phyloP scores from a whole-genome alignment of 768 basidiomycete genomes.

The Holtermanniella nyarrowii region DNA sequence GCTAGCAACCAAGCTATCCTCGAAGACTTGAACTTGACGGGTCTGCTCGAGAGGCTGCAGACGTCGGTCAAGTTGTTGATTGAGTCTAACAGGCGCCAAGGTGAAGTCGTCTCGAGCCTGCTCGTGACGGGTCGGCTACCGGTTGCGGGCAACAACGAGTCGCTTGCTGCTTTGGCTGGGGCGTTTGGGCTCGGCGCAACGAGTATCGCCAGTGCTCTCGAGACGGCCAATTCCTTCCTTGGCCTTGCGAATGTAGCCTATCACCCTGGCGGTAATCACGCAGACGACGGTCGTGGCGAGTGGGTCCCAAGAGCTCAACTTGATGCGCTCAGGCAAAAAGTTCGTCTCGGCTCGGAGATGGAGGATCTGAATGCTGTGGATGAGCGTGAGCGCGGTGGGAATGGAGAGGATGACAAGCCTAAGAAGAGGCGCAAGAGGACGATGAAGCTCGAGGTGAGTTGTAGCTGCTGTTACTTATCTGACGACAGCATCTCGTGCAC shows the following conservation, averaged over 20 bases:
- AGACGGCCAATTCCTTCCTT: neutral
- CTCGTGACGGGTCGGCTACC: neutral
- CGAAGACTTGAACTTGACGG: slow-evolving; percentile 12
- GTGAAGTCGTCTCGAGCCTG: slow-evolving; percentile 13
- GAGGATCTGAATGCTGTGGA: neutral
- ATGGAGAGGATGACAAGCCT: neutral
- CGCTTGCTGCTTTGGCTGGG: neutral
- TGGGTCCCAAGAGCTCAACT: neutral
- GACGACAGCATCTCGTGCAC: slow-evolving; percentile 29
- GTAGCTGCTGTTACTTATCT: neutral
- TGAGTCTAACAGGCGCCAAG: slow-evolving; percentile 13
- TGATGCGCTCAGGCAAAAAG: neutral
- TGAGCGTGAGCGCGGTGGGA: neutral
- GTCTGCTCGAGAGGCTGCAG: slow-evolving; percentile 9
- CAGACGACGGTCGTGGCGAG: neutral
- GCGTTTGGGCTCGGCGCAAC: neutral
- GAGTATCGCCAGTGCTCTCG: neutral
- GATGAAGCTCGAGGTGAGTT: slow-evolving; percentile 8
- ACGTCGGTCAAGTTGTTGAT: slow-evolving; percentile 10
- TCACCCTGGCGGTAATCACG: slow-evolving; percentile 6
- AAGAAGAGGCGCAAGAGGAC: neutral
- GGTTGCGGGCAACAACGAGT: neutral
- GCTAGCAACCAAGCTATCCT: slow-evolving; percentile 7
- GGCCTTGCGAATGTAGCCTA: slow-evolving; percentile 7
- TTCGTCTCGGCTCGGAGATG: neutral